Conservation (phyloP, 169 alveolate species). For the Plasmodium vinckei region DNA sequence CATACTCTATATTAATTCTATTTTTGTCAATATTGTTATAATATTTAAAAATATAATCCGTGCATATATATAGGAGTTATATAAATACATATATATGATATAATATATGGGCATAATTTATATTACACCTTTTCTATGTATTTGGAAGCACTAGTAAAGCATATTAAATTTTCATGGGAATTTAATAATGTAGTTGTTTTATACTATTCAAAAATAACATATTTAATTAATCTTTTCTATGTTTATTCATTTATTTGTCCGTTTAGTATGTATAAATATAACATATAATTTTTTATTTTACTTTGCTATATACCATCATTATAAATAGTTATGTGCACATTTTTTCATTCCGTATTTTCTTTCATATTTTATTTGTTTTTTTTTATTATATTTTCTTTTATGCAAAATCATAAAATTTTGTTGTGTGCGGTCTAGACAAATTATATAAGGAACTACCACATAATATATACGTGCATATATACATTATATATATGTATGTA, state of each 20-base stretch:
- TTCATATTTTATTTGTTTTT: background rate
- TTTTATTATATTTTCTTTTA: background rate
- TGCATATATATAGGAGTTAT: slow-evolving; percentile 14
- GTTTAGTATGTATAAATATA: too few species aligned
- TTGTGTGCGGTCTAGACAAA: too few species aligned
- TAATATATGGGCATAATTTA: background rate
- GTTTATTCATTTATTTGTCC: background rate
- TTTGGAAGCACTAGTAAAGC: slow-evolving; percentile 47
- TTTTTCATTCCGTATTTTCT: background rate
- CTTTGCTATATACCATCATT: too few species aligned
- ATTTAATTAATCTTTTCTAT: background rate
- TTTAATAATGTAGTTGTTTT: slow-evolving; percentile 19
- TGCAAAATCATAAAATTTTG: too few species aligned
- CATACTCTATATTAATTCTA: too few species aligned
- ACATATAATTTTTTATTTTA: too few species aligned
- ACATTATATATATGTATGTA: background rate
- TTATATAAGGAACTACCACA: too few species aligned
- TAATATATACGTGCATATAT: background rate
- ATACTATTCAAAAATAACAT: background rate
- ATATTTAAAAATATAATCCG: background rate
- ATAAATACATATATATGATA: slow-evolving; percentile 6
- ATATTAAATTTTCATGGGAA: slow-evolving; percentile 4
- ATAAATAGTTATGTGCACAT: too few species aligned
- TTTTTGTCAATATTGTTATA: too few species aligned
- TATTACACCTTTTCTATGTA: slow-evolving; percentile 1